Conservation (phyloP, 371 early-diverging fungal species). For the Furculomyces boomerangus region DNA sequence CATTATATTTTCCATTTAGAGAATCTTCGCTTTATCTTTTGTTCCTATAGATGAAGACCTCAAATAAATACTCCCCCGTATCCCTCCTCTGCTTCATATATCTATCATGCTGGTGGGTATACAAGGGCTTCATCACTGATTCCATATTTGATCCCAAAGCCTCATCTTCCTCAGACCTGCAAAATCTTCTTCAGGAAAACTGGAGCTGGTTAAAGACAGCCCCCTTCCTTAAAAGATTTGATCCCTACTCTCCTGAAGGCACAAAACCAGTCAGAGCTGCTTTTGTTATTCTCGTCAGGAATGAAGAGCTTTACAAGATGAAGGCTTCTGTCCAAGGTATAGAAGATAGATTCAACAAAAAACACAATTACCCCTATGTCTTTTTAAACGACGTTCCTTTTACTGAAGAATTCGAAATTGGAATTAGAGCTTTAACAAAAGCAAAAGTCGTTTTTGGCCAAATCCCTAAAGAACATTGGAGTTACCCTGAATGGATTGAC, state of each 20-base stretch:
- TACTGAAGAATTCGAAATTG: slow-evolving; percentile 53
- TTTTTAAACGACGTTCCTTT: slow-evolving; percentile 76
- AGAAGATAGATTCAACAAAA: slow-evolving; percentile 70
- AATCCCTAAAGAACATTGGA: slow-evolving; percentile 57
- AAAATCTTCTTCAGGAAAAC: no score
- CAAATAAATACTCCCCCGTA: no score
- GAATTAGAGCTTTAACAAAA: slow-evolving; percentile 33
- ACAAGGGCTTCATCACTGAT: no score
- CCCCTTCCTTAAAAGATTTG: not conserved
- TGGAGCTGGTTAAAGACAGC: not conserved
- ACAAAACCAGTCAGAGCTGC: slow-evolving; percentile 33
- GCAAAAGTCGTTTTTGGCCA: slow-evolving; percentile 31
- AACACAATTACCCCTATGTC: slow-evolving; percentile 82
- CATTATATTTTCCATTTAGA: no score
- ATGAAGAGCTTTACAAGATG: slow-evolving; percentile 57
- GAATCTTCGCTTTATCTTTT: no score
- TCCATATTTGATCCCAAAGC: no score
- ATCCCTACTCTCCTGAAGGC: not conserved
- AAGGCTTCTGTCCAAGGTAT: slow-evolving; percentile 47
- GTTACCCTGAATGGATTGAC: slow-evolving; percentile 64
- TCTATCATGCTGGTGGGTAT: no score
- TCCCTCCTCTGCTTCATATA: no score
- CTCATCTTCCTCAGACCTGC: no score
- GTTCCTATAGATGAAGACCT: no score
- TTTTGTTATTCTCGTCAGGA: slow-evolving; percentile 52